Conservation (phyloP, 305 asterid genomes). For the Rubia tinctorum region DNA sequence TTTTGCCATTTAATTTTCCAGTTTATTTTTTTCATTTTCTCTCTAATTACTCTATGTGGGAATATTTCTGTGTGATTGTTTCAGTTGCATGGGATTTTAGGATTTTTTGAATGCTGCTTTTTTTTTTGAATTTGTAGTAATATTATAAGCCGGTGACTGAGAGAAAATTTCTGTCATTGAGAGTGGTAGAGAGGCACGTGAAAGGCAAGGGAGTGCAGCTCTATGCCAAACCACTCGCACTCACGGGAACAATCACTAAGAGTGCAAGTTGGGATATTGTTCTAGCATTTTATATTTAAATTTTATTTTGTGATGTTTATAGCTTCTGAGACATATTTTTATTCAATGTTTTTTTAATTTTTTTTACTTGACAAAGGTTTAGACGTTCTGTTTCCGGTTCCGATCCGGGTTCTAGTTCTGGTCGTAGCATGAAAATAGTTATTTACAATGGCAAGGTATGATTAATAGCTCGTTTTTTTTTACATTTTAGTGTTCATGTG, state of each 20-base stretch:
- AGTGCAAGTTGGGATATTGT: no score
- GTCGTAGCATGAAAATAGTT: conserved; percentile 19
- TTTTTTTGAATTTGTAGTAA: conserved; percentile 40
- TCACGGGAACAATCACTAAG: no score
- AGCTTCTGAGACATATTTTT: neutral
- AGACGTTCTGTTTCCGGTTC: no score
- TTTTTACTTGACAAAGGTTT: neutral
- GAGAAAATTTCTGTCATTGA: conserved; percentile 54
- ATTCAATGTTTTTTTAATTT: neutral
- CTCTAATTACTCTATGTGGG: no score
- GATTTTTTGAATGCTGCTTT: neutral
- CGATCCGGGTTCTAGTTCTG: neutral
- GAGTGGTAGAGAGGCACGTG: conserved; percentile 36
- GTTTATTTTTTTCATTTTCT: no score
- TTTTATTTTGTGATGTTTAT: neutral
- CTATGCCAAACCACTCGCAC: no score
- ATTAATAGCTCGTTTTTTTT: no score
- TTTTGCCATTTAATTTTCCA: no score
- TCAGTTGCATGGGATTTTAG: no score
- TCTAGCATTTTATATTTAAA: neutral
- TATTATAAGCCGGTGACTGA: conserved; percentile 71
- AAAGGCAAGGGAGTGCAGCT: conserved; percentile 18
- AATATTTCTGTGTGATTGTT: no score
- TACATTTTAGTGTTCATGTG: no score
- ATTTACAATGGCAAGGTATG: conserved; percentile 20